Evolutionary conservation across 345 rosid genomes (phyloP), one percentile per base, ranked within the genome.

Genomic region (Kandelia obovata): DNA sequence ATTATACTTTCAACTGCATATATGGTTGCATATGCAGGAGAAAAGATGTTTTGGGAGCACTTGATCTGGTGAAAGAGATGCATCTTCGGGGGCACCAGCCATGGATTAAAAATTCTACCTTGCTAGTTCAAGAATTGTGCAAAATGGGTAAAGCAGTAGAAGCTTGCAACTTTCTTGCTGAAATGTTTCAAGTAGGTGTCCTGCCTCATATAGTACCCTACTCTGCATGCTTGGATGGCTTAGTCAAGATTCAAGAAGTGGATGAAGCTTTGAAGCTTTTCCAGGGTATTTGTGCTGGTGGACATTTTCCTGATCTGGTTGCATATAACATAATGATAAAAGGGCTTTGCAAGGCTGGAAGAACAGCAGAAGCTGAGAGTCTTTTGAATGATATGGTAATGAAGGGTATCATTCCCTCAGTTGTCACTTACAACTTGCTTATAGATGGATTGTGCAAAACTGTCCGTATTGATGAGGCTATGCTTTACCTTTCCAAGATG

Each of bases 401-500:
- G 28, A 86, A 82, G 52, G 91, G 92, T 37, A 82, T 91, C 35
- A 79, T 80, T 74, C 98, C 98, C n/a, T 85, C 98, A 2, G 77
- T 81, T 31, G 83, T 86, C 53, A 88, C 92, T 9, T 91, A 89
- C 70, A 91, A 93, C 85, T 81, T 66, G 68, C 65, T 93, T 73
- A 86, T 93, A 66, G 92, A 87, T 80, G 97, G 97, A 55, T 88
- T 88, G 84, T 93, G 98, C 82, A 86, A 88, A 75, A 86, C 66
- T 61, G 89, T 85, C 60, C 75, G 78, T 65, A 71, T 86, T 39
- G 85, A 85, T 34, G 75, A 70, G 34, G 94, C 91, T 26, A 53
- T 84, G 84, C 77, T 75, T 68, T 93, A 71, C 78, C 77, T 91
- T 58, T 84, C 79, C 66, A 76, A 68, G 68, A 88, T 93, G 86